Evolutionary conservation across 2,329 filamentous ascomycete species (phyloP).

Genomic region (Lachnellula hyalina): DNA sequence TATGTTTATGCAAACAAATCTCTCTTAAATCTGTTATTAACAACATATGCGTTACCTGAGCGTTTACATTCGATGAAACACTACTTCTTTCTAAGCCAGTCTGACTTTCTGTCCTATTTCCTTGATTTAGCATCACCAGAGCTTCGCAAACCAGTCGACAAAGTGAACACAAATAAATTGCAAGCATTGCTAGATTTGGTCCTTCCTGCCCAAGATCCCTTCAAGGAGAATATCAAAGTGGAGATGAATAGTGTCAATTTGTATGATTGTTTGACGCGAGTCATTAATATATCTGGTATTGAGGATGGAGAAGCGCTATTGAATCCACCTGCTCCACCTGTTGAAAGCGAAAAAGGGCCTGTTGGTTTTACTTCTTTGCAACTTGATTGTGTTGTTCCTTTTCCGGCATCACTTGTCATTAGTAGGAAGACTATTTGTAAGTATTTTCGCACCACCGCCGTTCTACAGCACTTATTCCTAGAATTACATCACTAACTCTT

Average conservation of each 20-base stretch:
- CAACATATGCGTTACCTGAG: slow-evolving; percentile 84
- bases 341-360: slow-evolving; percentile 77
- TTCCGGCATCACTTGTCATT: slow-evolving; percentile 87
- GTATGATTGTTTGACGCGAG: slow-evolving; percentile 85
- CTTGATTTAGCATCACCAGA: slow-evolving; percentile 87
- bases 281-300: slow-evolving; percentile 90
- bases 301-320: slow-evolving; percentile 79
- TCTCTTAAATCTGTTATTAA: slow-evolving; percentile 82
- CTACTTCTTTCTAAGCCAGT: slow-evolving; percentile 97
- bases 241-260: slow-evolving; percentile 89
- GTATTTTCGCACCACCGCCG: not conserved
- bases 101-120: slow-evolving; percentile 98
- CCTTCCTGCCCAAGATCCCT: slow-evolving; percentile 72
- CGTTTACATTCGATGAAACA: slow-evolving; percentile 89
- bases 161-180: slow-evolving; percentile 64
- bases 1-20: slow-evolving; percentile 96
- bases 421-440: slow-evolving; percentile 81
- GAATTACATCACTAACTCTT: not conserved
- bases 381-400: slow-evolving; percentile 86
- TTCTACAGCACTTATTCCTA: not conserved
- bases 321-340: slow-evolving; percentile 54
- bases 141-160: slow-evolving; percentile 80
- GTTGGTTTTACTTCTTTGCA: slow-evolving; percentile 84
- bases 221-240: slow-evolving; percentile 96
- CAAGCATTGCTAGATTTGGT: slow-evolving; percentile 66